These are phyloP conservation scores for Diutina sp. DNA, from an alignment of 1,139 yeast species.

Conservation along the genomic window DNA sequence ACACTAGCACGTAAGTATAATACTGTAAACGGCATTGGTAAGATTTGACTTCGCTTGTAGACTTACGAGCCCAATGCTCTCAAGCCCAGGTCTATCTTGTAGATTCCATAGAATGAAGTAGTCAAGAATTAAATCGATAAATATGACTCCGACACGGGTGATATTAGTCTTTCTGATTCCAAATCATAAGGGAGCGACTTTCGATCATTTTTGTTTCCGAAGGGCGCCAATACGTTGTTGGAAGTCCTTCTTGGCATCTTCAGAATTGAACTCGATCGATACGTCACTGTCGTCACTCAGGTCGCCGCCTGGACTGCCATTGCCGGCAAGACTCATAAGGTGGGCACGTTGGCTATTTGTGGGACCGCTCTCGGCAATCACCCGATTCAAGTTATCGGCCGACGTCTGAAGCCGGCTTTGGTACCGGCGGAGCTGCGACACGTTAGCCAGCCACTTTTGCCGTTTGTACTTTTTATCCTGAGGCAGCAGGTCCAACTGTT, in stretches of 20 bases:
- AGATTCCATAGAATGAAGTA: no score
- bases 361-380: neutral
- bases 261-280: neutral
- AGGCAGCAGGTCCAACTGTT: neutral
- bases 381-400: neutral
- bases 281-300: neutral
- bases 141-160: no score
- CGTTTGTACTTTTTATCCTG: neutral
- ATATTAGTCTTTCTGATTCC: no score
- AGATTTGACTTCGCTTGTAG: no score
- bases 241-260: slow-evolving; percentile 1
- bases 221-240: neutral
- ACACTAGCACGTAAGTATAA: no score
- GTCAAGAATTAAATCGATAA: no score
- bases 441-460: slow-evolving; percentile 2
- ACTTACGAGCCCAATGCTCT: no score
- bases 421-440: neutral
- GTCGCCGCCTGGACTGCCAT: neutral
- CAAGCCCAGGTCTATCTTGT: no score
- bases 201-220: neutral
- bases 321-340: neutral
- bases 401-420: neutral
- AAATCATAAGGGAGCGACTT: no score
- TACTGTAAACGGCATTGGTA: no score
- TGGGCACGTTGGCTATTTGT: neutral